Evolutionary conservation across 2,329 filamentous ascomycete genomes (phyloP), one percentile per base, ranked within the genome.

Genomic region (Fusarium circinatum): DNA sequence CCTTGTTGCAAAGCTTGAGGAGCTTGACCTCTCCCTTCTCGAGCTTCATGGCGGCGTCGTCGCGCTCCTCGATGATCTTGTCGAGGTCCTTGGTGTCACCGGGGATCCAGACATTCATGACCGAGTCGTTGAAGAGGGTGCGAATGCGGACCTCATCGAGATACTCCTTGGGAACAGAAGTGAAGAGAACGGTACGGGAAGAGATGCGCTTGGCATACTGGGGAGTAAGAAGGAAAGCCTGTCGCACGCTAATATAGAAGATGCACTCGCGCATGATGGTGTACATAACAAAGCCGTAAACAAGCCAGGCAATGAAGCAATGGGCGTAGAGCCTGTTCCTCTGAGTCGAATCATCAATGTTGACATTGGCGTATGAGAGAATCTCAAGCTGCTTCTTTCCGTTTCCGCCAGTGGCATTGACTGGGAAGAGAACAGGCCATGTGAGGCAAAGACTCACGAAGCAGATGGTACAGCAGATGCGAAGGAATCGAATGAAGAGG

Each of bases 191-290:
- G 3, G 95, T 98, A 34, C 95, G 90, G 1, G 95, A 95, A 1
- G 96, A 98, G 47, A 98, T 90, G 24, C 95, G 92, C 75, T 91
- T 92, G 34, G 94, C 89, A 79, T 97, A 96, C 57, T 93, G 86
- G 2, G 94, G 94, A 5, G 94, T 94, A 64, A 97, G 87, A n/a
- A 95, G 90, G 84, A 97, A 98, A 2, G 96, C 96, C 84, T 98
- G 96, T 73, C 96, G 93, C 59, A 98, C 84, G 78, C 97, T 97
- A 85, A 98, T 94, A 82, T 95, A 97, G 88, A 92, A 98, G 77
- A 99, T 92, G 79, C 92, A 92, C 83, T 99, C 96, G 70, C 96
- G 91, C 36, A 94, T 94, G 62, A 99, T 90, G 78, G 94, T 94
- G 83, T 94, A 96, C 82, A 98, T 91, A 68, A 99, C 88, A 81